Conservation (phyloP, 2,329 filamentous ascomycete species). For the Cytospora mali region DNA sequence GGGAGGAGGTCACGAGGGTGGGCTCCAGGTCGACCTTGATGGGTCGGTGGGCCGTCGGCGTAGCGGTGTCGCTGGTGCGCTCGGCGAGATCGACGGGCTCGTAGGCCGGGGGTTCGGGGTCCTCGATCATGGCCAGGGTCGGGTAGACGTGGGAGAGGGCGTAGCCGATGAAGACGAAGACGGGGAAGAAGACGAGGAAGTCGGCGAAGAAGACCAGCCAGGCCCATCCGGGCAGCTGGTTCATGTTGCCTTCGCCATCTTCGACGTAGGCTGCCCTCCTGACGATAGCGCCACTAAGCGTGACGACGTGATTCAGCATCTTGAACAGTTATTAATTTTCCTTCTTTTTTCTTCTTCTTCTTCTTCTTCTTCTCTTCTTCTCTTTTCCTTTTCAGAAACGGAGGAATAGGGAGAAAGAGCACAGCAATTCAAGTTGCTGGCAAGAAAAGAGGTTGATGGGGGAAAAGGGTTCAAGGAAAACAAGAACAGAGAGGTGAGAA, state of each 20-base stretch:
- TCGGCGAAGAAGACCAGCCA: slow-evolving; percentile 43
- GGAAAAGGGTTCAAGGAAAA: neutral
- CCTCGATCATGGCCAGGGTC: slow-evolving; percentile 60
- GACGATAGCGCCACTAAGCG: slow-evolving; percentile 21
- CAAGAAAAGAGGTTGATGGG: neutral
- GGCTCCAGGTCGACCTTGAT: slow-evolving; percentile 37
- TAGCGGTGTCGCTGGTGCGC: slow-evolving; percentile 37
- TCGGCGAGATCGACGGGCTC: slow-evolving; percentile 52
- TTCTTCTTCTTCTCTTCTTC: too few species aligned
- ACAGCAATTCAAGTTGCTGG: neutral
- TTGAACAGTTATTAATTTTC: slow-evolving; percentile 3
- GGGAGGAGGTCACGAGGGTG: slow-evolving; percentile 51
- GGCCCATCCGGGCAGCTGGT: slow-evolving; percentile 45
- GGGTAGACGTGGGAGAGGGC: slow-evolving; percentile 54
- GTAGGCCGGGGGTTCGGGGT: slow-evolving; percentile 59
- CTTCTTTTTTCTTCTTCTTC: too few species aligned
- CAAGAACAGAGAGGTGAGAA: neutral
- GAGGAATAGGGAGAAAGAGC: neutral
- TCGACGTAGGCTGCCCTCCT: slow-evolving; percentile 18
- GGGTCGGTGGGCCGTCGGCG: slow-evolving; percentile 40
- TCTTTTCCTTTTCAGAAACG: too few species aligned
- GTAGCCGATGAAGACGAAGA: slow-evolving; percentile 49
- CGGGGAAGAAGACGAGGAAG: slow-evolving; percentile 49
- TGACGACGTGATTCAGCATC: slow-evolving; percentile 17
- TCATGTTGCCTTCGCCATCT: slow-evolving; percentile 17